A percentile compares a stretch with the other conserved stretches of the same genome.
Evolutionary conservation across 2,329 filamentous ascomycete species (phyloP).

Genomic region (Ascochyta pisi): DNA sequence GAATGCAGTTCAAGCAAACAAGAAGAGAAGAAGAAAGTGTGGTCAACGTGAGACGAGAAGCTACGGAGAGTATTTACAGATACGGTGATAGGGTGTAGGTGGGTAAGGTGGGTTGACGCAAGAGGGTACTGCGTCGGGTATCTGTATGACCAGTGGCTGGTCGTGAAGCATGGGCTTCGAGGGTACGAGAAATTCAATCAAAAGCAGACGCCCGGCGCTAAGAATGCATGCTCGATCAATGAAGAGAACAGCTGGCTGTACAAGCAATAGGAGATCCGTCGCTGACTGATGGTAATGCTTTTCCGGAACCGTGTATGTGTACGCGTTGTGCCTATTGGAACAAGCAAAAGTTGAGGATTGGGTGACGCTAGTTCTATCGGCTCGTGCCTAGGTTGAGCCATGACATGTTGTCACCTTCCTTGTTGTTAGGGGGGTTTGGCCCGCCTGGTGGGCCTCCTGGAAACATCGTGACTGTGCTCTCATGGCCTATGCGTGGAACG

Average conservation of each 20-base stretch:
- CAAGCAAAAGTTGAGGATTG: conserved; percentile 5
- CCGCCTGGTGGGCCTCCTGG: conserved; percentile 49
- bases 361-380: conserved; percentile 20
- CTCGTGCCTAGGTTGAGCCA: conserved; percentile 74
- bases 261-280: conserved; percentile 29
- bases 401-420: conserved; percentile 69
- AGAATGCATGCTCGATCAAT: conserved; percentile 37
- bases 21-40: conserved; percentile 15
- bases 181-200: conserved; percentile 19
- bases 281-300: conserved; percentile 29
- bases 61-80: conserved; percentile 20
- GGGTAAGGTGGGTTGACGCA: conserved; percentile 12
- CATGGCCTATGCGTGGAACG: conserved; percentile 60
- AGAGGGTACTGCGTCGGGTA: conserved; percentile 41
- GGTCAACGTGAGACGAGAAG: conserved; percentile 17
- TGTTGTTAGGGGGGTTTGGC: conserved; percentile 23
- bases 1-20: conserved; percentile 18
- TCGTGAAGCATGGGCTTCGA: conserved; percentile 33
- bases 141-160: conserved; percentile 42
- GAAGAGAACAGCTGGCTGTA: conserved; percentile 26
- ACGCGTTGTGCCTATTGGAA: conserved; percentile 16
- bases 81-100: conserved; percentile 7
- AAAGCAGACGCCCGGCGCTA: conserved; percentile 38
- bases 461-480: conserved; percentile 58
- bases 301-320: conserved; percentile 21